phyloP scores from a whole-genome alignment of 495 filamentous ascomycete species.

The Neurospora sp. region DNA sequence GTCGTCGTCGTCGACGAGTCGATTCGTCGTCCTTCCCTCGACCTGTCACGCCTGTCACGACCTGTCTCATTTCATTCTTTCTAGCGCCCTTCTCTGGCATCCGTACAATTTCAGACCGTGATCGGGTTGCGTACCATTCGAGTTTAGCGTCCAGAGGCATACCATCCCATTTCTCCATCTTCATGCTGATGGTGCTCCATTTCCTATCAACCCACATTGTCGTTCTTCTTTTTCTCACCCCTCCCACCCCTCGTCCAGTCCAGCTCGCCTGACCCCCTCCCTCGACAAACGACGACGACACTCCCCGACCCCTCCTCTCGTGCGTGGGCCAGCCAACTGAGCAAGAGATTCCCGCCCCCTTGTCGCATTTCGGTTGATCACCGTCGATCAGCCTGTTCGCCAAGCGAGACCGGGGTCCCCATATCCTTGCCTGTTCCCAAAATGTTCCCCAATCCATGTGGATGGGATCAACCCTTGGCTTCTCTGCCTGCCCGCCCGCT shows the following conservation, averaged over 20 bases:
- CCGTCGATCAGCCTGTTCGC: neutral
- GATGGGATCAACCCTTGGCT: neutral
- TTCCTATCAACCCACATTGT: neutral
- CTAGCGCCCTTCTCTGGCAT: slow-evolving; percentile 18
- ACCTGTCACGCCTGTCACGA: neutral
- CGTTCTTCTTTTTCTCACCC: neutral
- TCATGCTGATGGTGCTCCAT: neutral
- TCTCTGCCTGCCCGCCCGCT: neutral
- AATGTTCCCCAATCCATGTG: neutral
- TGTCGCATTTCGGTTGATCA: neutral
- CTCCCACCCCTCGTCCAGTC: neutral
- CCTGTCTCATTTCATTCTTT: slow-evolving; percentile 6
- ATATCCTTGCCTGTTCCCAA: neutral
- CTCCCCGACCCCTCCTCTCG: neutral
- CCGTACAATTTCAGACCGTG: neutral
- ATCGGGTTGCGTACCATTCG: neutral
- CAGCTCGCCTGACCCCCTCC: neutral
- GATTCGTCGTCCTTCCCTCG: neutral
- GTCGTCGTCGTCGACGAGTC: neutral
- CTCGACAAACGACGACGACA: neutral
- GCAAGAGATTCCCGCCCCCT: neutral
- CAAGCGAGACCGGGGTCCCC: neutral
- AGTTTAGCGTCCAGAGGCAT: neutral
- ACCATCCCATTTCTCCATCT: neutral
- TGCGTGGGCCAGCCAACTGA: neutral